Conservation (phyloP, 169 alveolate genomes). For the Eimeria acervulina region DNA sequence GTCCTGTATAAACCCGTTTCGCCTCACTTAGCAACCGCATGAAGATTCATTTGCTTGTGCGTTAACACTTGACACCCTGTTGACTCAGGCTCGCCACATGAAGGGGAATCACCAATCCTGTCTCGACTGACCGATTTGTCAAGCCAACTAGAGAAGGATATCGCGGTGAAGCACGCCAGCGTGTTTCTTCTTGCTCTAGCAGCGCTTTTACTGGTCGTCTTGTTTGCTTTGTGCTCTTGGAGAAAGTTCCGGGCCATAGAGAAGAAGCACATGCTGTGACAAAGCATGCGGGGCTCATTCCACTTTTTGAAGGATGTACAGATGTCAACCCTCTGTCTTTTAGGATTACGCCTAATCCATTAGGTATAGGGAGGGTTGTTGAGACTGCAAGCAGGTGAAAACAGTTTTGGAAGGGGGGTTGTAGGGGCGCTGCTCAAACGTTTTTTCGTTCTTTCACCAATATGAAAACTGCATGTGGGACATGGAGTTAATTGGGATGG, state of each 20-base stretch:
- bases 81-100: constrained; percentile 35
- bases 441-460: neutral
- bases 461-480: neutral
- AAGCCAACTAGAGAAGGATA: constrained; percentile 84
- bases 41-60: neutral
- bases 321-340: neutral
- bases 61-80: neutral
- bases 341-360: neutral
- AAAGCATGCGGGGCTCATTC: neutral
- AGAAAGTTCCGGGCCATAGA: constrained; percentile 87
- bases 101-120: constrained; percentile 67
- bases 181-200: constrained; percentile 83
- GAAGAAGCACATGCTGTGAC: constrained; percentile 87
- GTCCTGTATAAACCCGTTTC: neutral
- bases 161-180: constrained; percentile 84
- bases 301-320: constrained; percentile 6
- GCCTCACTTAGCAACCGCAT: neutral
- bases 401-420: neutral
- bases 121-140: constrained; percentile 72
- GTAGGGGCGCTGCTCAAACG: neutral
- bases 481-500: neutral
- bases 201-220: constrained; percentile 82
- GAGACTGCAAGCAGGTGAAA: neutral
- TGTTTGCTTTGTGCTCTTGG: constrained; percentile 87
- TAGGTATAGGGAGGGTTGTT: neutral